These are phyloP conservation scores for Haematococcus lacustris DNA, from an alignment of 139 green algal species.

Conservation along the genomic window DNA sequence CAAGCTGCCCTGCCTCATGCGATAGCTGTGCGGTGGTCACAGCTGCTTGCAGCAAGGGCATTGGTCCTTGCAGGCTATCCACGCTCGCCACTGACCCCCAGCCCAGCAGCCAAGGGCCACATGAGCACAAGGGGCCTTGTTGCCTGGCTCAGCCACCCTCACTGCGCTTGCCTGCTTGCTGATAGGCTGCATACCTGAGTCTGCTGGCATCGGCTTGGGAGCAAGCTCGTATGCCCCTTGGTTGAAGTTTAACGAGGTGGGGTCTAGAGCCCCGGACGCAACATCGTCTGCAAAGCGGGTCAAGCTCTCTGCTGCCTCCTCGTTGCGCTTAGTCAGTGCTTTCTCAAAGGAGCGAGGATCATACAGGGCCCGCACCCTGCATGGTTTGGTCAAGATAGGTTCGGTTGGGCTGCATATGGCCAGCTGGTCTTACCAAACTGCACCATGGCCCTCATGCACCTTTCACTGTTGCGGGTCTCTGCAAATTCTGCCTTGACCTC, in stretches of 20 bases:
- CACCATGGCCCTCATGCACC: background rate
- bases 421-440: too few species aligned
- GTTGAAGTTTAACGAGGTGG: constrained; percentile 24
- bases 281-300: constrained; percentile 36
- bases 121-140: too few species aligned
- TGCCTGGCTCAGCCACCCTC: too few species aligned
- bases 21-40: too few species aligned
- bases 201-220: constrained; percentile 4
- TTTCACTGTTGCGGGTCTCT: constrained; percentile 29
- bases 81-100: too few species aligned
- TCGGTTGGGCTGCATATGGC: too few species aligned
- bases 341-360: constrained; percentile 38
- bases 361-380: constrained; percentile 21
- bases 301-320: constrained; percentile 27
- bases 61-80: too few species aligned
- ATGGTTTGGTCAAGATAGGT: too few species aligned
- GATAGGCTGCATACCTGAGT: background rate
- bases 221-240: constrained; percentile 37
- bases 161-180: too few species aligned
- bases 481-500: constrained; percentile 49
- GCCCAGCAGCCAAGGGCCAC: too few species aligned
- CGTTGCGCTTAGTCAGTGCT: constrained; percentile 26
- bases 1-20: too few species aligned
- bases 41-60: too few species aligned
- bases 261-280: constrained; percentile 16